Evolutionary conservation across 2,329 filamentous ascomycete species (phyloP), one percentile per base, ranked within the genome.

Genomic region (Xylariaceae sp.): DNA sequence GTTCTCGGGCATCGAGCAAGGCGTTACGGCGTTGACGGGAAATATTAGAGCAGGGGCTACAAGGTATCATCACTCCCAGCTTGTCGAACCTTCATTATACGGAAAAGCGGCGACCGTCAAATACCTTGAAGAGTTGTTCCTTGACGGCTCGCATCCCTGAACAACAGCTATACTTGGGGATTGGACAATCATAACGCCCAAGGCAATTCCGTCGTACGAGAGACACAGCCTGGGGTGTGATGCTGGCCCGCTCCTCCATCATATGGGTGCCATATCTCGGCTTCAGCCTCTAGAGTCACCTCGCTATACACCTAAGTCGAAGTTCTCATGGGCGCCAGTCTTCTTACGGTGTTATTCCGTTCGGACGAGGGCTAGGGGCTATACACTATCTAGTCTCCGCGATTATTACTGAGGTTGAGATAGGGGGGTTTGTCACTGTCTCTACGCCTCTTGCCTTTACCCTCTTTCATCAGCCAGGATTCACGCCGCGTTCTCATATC

Each of bases 241-340:
- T 5, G 58, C 58, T 23, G 62, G 61, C 3, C 48, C 57, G 7
- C 62, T 72, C 69, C 90, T 88, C 88, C 88, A 91, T 30, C 23
- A 66, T 86, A 81, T 2, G 80, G 79, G 76, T 90, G 90, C 89
- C 89, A 93, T 62, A 81, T 77, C 44, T 77, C 78, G 15, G 88
- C 84, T 89, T 93, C 70, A 94, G 84, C 74, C 94, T 89, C 89
- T 89, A 94, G 2, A 94, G 75, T n/a, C 90, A 78, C 64, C 87
- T 90, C 49, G 84, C 80, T 1, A 89, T 90, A 23, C 90, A 80
- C 73, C 90, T 90, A 66, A 92, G 0, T 89, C 89, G 70, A 94
- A 94, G 10, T 84, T 79, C 72, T 93, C 89, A 71, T n/a, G 42
- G 42, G 13, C 42, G 13, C 13, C 42, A 45, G 11, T n/a, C 5